Base-by-base conservation (phyloP, 164 flowering plant species). In the Annona squamosa region DNA sequence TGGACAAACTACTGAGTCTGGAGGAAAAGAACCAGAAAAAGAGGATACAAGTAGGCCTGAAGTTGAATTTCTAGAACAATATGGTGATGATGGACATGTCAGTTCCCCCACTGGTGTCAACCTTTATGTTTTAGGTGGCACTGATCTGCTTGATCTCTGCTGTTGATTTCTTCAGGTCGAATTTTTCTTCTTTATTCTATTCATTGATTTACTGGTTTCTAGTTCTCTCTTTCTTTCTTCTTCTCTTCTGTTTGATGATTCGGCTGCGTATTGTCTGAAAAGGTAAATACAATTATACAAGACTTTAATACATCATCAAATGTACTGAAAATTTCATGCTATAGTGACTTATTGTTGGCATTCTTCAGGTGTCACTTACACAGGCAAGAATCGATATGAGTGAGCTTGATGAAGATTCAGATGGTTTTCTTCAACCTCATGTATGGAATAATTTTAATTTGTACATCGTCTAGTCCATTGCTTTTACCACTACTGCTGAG, bases 341-440 rank as follows among this genome's bases (percentile, higher is more conserved):
- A 9, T 41, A 19, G 3, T 71, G 13, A 48, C 68, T 64, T n/a
- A 65, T 66, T 4, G 37, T 56, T 73, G 63, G 52, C 70, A 41
- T 71, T 78, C 26, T 85, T 67, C 89, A 95, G 99, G 99, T 93
- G 78, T 95, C 99, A 73, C 97, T 93, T 71, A 95, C 99, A 57
- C 98, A 95, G 76, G 99, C 99, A 77, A 87, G 99, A 81, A 93
- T 95, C 67, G 98, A 95, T 79, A 95, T 95, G 99, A 95, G 99
- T 78, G 99, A 95, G 84, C 92, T 95, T 73, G 99, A 95, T 81
- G 97, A 90, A 78, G 99, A 95, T 81, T 93, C 97, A 77, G 99
- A 95, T 85, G 99, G 99, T 57, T 93, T 95, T 76, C 98, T 95
- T 80, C 98, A 87, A 79, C 85, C 92, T 75, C 90, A 88, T 80